Evolutionary conservation across 2,329 filamentous ascomycete genomes (phyloP).

Genomic region (Neopestalotiopsis clavispora): DNA sequence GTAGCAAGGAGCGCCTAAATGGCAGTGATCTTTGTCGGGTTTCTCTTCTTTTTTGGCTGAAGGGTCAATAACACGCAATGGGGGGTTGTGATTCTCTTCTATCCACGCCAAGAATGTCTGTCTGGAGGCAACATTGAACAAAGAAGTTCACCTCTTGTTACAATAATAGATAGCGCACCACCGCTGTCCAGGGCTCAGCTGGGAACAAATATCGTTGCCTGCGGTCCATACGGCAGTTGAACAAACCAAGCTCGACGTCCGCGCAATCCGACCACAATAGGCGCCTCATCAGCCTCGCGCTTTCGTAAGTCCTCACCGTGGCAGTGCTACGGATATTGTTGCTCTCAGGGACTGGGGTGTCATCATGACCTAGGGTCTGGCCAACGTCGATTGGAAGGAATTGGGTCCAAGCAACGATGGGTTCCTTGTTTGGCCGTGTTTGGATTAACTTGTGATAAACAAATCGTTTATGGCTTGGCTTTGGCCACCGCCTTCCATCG

Average conservation of each 20-base stretch:
- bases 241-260: background rate
- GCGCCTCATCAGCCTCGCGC: slow-evolving; percentile 7
- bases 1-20: background rate
- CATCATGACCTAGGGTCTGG: background rate
- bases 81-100: background rate
- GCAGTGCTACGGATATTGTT: background rate
- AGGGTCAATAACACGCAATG: background rate
- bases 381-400: background rate
- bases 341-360: background rate
- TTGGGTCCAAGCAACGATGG: background rate
- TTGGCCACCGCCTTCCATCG: background rate
- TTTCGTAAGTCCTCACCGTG: background rate
- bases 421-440: slow-evolving; percentile 1
- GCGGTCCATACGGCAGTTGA: too few species aligned
- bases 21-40: background rate
- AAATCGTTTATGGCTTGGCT: background rate
- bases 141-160: background rate
- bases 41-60: background rate
- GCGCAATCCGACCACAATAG: slow-evolving; percentile 1
- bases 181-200: background rate
- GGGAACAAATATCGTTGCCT: slow-evolving; percentile 2
- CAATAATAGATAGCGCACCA: background rate
- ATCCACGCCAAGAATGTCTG: background rate
- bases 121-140: background rate
- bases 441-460: background rate